phyloP scores from a whole-genome alignment of 345 rosid genomes.

The Acer saccharum region DNA sequence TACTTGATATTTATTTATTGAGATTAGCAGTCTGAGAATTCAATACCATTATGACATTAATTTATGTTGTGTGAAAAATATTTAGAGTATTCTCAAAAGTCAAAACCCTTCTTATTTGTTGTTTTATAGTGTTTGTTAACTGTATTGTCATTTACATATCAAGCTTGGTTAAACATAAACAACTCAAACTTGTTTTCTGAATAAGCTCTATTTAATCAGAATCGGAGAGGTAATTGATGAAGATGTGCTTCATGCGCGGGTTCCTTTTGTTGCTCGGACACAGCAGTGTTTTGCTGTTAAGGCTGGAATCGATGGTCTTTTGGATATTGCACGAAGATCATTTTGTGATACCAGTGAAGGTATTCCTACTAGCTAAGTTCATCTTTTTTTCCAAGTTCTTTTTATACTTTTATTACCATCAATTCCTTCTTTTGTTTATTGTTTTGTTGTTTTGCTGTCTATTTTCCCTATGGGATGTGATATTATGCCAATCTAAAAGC shows the following conservation, averaged over 20 bases:
- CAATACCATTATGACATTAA: slow-evolving; percentile 5
- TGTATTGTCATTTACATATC: neutral
- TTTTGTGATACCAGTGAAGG: slow-evolving; percentile 99
- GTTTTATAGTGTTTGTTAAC: neutral
- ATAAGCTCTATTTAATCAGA: slow-evolving; percentile 40
- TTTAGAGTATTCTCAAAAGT: neutral
- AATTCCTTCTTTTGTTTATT: neutral
- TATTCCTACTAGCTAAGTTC: slow-evolving; percentile 30
- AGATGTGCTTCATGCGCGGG: slow-evolving; percentile 95
- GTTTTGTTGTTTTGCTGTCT: slow-evolving; percentile 6
- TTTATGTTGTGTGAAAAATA: neutral
- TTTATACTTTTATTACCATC: neutral
- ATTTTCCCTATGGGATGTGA: slow-evolving; percentile 13
- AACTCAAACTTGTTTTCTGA: slow-evolving; percentile 18
- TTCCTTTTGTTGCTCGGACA: slow-evolving; percentile 93
- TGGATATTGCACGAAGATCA: slow-evolving; percentile 91
- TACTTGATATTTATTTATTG: neutral
- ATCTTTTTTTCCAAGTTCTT: neutral
- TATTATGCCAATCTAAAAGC: slow-evolving; percentile 22
- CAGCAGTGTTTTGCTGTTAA: slow-evolving; percentile 99
- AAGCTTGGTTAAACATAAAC: slow-evolving; percentile 2
- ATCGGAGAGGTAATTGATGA: slow-evolving; percentile 88
- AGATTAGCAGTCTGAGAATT: neutral
- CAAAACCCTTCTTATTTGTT: neutral
- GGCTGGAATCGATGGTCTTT: slow-evolving; percentile 90